A percentile compares a stretch with the other conserved stretches of the same genome.
Evolutionary conservation across 2,329 filamentous ascomycete genomes (phyloP).

Genomic region (Colletotrichum coccodes): DNA sequence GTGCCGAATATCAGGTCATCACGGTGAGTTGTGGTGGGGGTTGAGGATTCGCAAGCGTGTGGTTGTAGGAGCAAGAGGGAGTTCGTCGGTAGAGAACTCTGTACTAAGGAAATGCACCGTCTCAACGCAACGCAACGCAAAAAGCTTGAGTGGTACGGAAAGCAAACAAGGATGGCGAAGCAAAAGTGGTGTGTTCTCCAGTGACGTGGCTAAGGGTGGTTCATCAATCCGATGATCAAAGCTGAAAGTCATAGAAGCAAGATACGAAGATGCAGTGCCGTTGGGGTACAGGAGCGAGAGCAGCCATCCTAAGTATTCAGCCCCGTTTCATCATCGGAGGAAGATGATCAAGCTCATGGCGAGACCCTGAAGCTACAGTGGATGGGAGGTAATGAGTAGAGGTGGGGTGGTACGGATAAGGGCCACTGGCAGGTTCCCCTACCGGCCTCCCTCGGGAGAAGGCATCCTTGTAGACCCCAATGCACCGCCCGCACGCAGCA

Average conservation of each 20-base stretch:
- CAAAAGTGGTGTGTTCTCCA: background rate
- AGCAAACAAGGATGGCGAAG: background rate
- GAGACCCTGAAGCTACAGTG: conserved; percentile 24
- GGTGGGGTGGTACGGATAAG: conserved; percentile 9
- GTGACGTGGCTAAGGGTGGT: background rate
- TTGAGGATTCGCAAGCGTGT: background rate
- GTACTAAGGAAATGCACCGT: background rate
- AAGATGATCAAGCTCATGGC: conserved; percentile 20
- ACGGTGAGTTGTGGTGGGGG: background rate
- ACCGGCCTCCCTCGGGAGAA: background rate
- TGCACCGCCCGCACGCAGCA: background rate
- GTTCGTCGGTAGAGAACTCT: background rate
- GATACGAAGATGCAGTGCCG: background rate
- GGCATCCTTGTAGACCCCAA: background rate
- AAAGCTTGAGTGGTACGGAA: conserved; percentile 8
- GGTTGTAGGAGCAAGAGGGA: background rate
- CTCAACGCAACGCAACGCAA: conserved; percentile 5
- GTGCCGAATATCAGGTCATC: conserved; percentile 3
- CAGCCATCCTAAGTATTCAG: conserved; percentile 5
- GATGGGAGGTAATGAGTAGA: background rate
- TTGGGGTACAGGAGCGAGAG: background rate
- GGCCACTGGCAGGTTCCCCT: background rate
- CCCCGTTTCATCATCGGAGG: conserved; percentile 29
- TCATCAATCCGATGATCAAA: background rate
- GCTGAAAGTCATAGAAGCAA: background rate